Evolutionary conservation across 163 green algal genomes (phyloP), one percentile per base, ranked within the genome.

Genomic region (Chlorella variabilis): DNA sequence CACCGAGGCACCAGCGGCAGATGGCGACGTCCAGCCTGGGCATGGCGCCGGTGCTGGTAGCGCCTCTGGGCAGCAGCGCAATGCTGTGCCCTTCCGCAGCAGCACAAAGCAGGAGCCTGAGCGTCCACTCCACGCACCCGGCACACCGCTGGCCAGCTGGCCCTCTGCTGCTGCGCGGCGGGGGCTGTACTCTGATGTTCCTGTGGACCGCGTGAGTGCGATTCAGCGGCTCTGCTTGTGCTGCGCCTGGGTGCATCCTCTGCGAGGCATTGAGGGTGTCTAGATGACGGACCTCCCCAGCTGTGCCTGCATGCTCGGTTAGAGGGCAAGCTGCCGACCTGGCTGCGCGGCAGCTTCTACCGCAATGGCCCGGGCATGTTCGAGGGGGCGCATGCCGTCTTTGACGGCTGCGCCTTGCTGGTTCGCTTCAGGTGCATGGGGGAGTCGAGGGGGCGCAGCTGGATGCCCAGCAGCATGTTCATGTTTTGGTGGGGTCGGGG

Each of bases 301-400:
- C 38, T 36, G 29, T 17, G 54, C 13, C 36, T 85, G 45, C 58
- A 85, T 25, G 38, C 70, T 11, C 13, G 27, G 17, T 62, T 85
- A 27, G 8, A 34, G 8, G 79, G 79, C 71, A 74, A 33, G 51
- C 49, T 85, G 62, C 79, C 79, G 2, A 27, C 34, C 25, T 85
- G 79, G 79, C 68, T 85, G 45, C 15, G 42, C 1, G 79, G 79
- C 59, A 80, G 65, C 33, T 67, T 84, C 13, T 84, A 78, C n/a
- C 66, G 78, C 41, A 84, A 84, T 23, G 78, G 78, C 4, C 78
- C 78, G 42, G 79, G 79, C 45, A 67, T 45, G 71, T 85, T 85
- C 62, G 45, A 73, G 17, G 79, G 79, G 2, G 79, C 79, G 3
- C 62, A 80, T 65, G 68, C 79, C 1, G 69, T 85, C 13, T 80